These are phyloP conservation scores for Aspergillus sclerotiicarbonarius DNA, from an alignment of 495 filamentous ascomycete genomes.

Conservation along the genomic window DNA sequence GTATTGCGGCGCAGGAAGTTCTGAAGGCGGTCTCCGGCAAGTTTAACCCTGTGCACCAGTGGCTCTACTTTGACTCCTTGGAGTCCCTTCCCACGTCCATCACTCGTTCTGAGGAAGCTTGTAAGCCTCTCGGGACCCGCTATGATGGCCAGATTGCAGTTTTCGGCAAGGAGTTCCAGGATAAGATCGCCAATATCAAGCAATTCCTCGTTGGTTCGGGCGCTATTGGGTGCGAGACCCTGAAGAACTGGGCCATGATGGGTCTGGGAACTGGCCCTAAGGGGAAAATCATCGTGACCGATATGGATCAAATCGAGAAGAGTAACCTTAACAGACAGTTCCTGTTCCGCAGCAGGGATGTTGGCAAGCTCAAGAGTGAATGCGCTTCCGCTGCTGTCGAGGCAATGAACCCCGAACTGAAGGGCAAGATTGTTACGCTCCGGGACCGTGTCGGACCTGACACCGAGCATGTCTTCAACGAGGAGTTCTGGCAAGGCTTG, in stretches of 20 bases:
- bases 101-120: conserved; percentile 78
- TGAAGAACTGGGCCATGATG: conserved; percentile 99
- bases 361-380: conserved; percentile 96
- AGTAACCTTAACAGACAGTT: conserved; percentile 99
- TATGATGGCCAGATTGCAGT: conserved; percentile 98
- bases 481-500: conserved; percentile 86
- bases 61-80: conserved; percentile 95
- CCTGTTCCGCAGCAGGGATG: conserved; percentile 90
- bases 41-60: conserved; percentile 89
- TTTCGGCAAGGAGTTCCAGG: conserved; percentile 89
- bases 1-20: conserved; percentile 92
- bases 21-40: conserved; percentile 97
- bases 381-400: conserved; percentile 85
- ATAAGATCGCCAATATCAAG: conserved; percentile 83
- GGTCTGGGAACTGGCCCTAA: conserved; percentile 85
- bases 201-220: conserved; percentile 96
- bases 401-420: conserved; percentile 91
- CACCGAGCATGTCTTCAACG: conserved; percentile 93
- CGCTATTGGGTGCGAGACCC: conserved; percentile 97
- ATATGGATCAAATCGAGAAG: conserved; percentile 98
- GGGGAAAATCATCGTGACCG: conserved; percentile 86
- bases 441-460: conserved; percentile 89
- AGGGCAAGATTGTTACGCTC: conserved; percentile 76
- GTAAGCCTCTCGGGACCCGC: conserved; percentile 75
- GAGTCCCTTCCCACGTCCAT: conserved; percentile 81